Base-by-base conservation (phyloP, 2,329 filamentous ascomycete species). In the Pseudogymnoascus sp. region DNA sequence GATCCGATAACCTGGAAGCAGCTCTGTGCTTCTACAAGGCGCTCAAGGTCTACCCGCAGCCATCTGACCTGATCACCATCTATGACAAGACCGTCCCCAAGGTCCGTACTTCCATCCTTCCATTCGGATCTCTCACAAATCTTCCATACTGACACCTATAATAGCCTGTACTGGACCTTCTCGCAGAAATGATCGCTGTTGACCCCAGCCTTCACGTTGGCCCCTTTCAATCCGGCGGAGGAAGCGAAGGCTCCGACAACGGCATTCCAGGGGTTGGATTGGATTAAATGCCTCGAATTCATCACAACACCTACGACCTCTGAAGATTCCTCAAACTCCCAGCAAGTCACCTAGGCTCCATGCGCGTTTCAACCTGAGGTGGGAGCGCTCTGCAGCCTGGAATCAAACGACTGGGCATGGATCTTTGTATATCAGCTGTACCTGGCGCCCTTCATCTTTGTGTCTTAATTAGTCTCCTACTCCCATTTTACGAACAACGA, bases 81-180 rank as follows among this genome's bases (percentile, higher is more conserved):
- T 99, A 99, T 78, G 95, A 99, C 78, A 96, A 96, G 85, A 97
- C 95, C 34, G 93, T 97, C 53, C 89, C 93, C 71, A 97, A 97
- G 89, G 93, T 91, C 77, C 65, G 75, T 36, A 37, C 37, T 63
- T 38, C 14, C 21, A 34, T 60, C 38, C 23, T 14, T 40, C 23
- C n/a, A 23, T 34, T 37, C 28, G 46, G 46, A 28, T 14, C 12
- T 36, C 12, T 10, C 38, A 18, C 25, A 38, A 66, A 5, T 31
- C 14, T n/a, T 21, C 11, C 8, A 62, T 36, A 21, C 14, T 46
- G 28, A 46, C 56, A 21, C 42, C 59, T 60, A 62, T 66, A 40
- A 64, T 68, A 95, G 89, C 87, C 93, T 67, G 90, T 97, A 71
- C 87, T 99, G 71, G 93, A 99, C 77, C 88, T 97, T 71, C 87